Conservation (phyloP, 371 early-diverging fungal species). For the Apophysomyces trapeziformis region DNA sequence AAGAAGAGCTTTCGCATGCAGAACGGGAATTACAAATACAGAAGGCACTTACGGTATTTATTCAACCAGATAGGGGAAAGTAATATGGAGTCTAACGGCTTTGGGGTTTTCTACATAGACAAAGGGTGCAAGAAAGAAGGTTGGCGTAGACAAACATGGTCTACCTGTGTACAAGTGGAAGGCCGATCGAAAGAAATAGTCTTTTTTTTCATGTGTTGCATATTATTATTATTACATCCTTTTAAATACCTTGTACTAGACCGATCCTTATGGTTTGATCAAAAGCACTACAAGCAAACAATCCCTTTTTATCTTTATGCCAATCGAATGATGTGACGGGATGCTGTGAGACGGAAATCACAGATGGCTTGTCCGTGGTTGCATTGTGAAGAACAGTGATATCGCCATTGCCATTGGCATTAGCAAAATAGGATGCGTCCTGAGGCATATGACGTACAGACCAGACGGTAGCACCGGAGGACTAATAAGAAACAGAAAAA, state of each 20-base stretch:
- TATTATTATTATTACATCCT: neutral
- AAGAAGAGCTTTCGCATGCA: constrained; percentile 71
- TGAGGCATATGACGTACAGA: constrained; percentile 73
- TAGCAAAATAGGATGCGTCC: constrained; percentile 63
- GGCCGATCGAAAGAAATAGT: constrained; percentile 81
- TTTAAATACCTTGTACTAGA: constrained; percentile 33
- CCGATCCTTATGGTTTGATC: constrained; percentile 57
- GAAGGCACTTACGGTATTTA: constrained; percentile 72
- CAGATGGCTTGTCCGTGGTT: constrained; percentile 3
- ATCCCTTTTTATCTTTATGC: constrained; percentile 54
- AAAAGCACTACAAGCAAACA: constrained; percentile 57
- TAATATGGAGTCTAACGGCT: neutral
- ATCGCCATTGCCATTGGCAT: constrained; percentile 69
- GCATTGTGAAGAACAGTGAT: constrained; percentile 51
- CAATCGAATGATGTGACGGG: constrained; percentile 57
- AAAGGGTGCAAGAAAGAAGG: constrained; percentile 81
- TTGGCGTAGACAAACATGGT: constrained; percentile 84
- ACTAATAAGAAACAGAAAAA: constrained; percentile 21
- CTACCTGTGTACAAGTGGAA: constrained; percentile 92
- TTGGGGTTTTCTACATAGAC: constrained; percentile 30
- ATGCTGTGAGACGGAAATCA: constrained; percentile 35
- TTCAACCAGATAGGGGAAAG: neutral
- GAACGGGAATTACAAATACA: constrained; percentile 83
- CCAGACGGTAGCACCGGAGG: constrained; percentile 73
- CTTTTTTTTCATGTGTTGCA: neutral